Evolutionary conservation across 768 basidiomycete genomes (phyloP).

Genomic region (Mycena galericulata): DNA sequence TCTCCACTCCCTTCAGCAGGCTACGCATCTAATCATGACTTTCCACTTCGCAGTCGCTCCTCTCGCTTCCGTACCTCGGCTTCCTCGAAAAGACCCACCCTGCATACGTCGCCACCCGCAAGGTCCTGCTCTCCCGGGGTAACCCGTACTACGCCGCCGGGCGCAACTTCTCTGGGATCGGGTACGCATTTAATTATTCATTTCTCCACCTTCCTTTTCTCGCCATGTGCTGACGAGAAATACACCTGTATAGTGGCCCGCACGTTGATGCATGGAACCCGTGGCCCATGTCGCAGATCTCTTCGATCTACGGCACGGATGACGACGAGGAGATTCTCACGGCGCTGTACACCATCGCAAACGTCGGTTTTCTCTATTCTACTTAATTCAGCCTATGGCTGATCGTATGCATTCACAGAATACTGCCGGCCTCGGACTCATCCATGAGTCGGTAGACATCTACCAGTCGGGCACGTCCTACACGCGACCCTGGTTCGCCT

Average conservation of each 20-base stretch:
- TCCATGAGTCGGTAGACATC: constrained; percentile 81
- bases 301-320: constrained; percentile 78
- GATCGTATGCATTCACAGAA: constrained; percentile 56
- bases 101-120: constrained; percentile 73
- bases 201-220: constrained; percentile 4
- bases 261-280: constrained; percentile 81
- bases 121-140: constrained; percentile 66
- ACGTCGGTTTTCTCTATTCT: constrained; percentile 58
- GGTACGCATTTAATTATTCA: constrained; percentile 56
- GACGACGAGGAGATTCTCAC: constrained; percentile 76
- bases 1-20: not conserved
- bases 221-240: too few species aligned
- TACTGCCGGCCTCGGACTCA: constrained; percentile 79
- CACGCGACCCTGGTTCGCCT: constrained; percentile 84
- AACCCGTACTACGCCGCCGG: constrained; percentile 82
- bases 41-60: constrained; percentile 63
- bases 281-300: constrained; percentile 88
- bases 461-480: constrained; percentile 67
- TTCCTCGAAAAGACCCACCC: constrained; percentile 73
- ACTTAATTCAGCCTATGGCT: not conserved
- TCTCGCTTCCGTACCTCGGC: constrained; percentile 83
- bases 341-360: constrained; percentile 73
- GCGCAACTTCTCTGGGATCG: constrained; percentile 72
- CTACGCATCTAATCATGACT: constrained; percentile 12
- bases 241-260: constrained; percentile 66